A percentile compares a stretch with the other conserved stretches of the same genome.
Conservation (phyloP, 768 basidiomycete species). For the Pisolithus microcarpus region DNA sequence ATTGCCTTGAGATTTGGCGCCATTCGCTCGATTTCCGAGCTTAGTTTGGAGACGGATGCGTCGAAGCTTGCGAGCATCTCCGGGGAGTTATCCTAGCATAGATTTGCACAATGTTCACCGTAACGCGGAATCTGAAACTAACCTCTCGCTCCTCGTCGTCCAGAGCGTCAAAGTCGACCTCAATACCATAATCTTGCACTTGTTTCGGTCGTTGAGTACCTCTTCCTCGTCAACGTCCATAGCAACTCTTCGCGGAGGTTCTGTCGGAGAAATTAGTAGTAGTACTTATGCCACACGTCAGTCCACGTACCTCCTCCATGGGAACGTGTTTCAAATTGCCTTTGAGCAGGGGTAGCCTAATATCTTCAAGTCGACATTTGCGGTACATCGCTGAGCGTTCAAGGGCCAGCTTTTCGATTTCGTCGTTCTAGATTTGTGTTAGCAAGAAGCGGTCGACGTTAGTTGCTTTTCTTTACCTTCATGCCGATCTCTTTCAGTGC, state of each 20-base stretch:
- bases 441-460: not conserved
- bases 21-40: conserved; percentile 82
- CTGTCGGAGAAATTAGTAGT: conserved; percentile 31
- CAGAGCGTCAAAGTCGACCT: conserved; percentile 74
- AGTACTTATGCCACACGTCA: not conserved
- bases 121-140: conserved; percentile 11
- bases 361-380: conserved; percentile 90
- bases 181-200: conserved; percentile 80
- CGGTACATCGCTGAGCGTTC: conserved; percentile 86
- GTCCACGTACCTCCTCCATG: conserved; percentile 76
- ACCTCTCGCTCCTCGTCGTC: conserved; percentile 72
- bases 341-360: conserved; percentile 65
- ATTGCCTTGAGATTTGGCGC: conserved; percentile 97
- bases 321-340: conserved; percentile 84
- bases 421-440: conserved; percentile 54
- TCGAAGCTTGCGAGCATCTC: conserved; percentile 70
- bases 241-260: conserved; percentile 73
- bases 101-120: not conserved
- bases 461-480: conserved; percentile 42
- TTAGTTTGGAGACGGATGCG: conserved; percentile 59
- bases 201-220: conserved; percentile 65
- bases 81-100: conserved; percentile 47
- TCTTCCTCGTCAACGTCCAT: conserved; percentile 95
- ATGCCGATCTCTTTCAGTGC: conserved; percentile 84
- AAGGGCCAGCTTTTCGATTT: conserved; percentile 80